Evolutionary conservation across 2,329 filamentous ascomycete species (phyloP).

Genomic region (Diaporthe amygdali): DNA sequence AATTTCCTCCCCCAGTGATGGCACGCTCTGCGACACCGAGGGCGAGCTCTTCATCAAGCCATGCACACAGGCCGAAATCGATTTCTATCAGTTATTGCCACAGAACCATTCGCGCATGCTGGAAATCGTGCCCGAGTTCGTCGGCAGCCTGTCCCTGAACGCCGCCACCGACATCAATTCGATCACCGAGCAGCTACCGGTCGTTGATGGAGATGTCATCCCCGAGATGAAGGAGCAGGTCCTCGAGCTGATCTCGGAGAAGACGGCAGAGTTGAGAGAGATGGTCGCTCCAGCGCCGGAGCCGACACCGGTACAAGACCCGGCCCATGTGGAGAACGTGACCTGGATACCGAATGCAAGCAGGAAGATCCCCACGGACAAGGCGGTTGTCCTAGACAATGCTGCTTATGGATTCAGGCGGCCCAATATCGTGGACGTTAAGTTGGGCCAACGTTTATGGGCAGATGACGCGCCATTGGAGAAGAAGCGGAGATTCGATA

Average conservation of each 20-base stretch:
- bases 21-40: constrained; percentile 82
- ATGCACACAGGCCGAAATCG: constrained; percentile 82
- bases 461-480: constrained; percentile 71
- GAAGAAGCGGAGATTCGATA: constrained; percentile 65
- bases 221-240: constrained; percentile 46
- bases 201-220: constrained; percentile 49
- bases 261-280: constrained; percentile 26
- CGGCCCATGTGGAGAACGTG: constrained; percentile 31
- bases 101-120: constrained; percentile 73
- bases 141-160: constrained; percentile 79
- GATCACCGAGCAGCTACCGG: constrained; percentile 56
- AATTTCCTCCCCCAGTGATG: constrained; percentile 66
- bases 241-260: constrained; percentile 25
- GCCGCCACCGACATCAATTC: constrained; percentile 52
- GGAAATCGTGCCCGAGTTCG: constrained; percentile 81
- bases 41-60: constrained; percentile 94
- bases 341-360: constrained; percentile 56
- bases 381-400: constrained; percentile 86
- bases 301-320: constrained; percentile 1
- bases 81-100: constrained; percentile 81
- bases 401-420: constrained; percentile 78
- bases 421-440: constrained; percentile 92
- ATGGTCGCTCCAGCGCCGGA: constrained; percentile 19
- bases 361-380: constrained; percentile 74
- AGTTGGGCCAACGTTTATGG: constrained; percentile 87